Evolutionary conservation across 257 asterid species (phyloP).

Genomic region (Solanum clarkiae): DNA sequence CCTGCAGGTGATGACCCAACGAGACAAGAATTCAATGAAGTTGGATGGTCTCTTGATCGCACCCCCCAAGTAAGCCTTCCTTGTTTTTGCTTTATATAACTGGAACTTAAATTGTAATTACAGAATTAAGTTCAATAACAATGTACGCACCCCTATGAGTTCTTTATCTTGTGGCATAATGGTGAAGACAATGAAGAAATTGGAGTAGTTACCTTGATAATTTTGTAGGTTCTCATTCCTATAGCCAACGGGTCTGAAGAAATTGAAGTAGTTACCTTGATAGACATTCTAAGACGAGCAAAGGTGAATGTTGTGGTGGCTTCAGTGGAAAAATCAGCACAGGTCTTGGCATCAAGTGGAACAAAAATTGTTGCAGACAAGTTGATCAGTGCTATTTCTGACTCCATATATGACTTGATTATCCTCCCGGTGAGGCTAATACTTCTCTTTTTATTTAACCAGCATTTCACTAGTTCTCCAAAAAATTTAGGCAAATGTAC

Average conservation of each 20-base stretch:
- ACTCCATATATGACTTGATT: conserved; percentile 60
- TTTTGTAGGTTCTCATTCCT: conserved; percentile 65
- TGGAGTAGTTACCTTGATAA: too few species aligned
- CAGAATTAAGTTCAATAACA: neutral
- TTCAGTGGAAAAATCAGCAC: conserved; percentile 56
- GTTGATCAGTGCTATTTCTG: conserved; percentile 40
- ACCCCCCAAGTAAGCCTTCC: conserved; percentile 44
- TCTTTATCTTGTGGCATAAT: neutral
- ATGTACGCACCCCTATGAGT: neutral
- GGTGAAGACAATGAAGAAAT: neutral
- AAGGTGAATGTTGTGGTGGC: conserved; percentile 62
- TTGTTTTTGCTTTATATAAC: neutral
- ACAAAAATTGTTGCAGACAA: conserved; percentile 64
- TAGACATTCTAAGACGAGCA: conserved; percentile 79
- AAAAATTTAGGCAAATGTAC: neutral
- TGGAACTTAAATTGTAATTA: neutral
- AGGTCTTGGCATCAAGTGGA: conserved; percentile 44
- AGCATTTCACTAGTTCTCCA: neutral
- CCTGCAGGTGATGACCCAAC: conserved; percentile 24
- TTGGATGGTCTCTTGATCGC: conserved; percentile 64
- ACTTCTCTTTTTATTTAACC: neutral
- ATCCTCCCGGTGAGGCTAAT: conserved; percentile 48
- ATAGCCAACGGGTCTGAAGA: conserved; percentile 89
- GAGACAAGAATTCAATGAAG: conserved; percentile 72
- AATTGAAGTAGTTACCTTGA: conserved; percentile 60